Evolutionary conservation across 2,329 filamentous ascomycete genomes (phyloP), one percentile per base, ranked within the genome.

Genomic region (Dactylellina haptotyla): DNA sequence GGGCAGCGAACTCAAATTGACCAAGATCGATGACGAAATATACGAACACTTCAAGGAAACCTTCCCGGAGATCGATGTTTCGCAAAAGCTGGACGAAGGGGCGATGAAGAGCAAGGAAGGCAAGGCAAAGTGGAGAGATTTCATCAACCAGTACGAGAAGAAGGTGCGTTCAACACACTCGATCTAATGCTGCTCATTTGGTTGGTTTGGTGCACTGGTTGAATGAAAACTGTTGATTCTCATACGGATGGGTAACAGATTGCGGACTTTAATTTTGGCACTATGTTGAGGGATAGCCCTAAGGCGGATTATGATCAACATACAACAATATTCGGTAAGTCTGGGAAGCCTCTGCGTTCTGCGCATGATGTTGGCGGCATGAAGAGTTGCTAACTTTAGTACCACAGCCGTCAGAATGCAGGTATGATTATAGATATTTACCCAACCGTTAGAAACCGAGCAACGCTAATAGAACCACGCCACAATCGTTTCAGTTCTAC

Each of bases 231-330:
- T 30, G 39, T 23, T n/a, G 16, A 57, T n/a, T 20, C 18, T 63
- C 14, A 34, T 41, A 2, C 16, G 14, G 9, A 37, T 23, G 18
- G 39, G 12, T 18, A 34, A 57, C n/a, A 77, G 76, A 85, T 99
- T n/a, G 90, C 95, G 76, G 96, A 99, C 82, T 99, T 89, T 85
- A 99, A 97, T 84, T 99, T 97, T 82, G 95, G 95, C 64, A 97
- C 95, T 32, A 93, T 99, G 86, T 81, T 99, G 78, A 88, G 95
- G 67, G 86, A 87, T 66, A 91, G 87, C 79, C 86, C 92, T 37
- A 91, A 90, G 78, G 87, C 82, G 59, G 94, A 97, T 82, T 98
- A 99, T 80, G 91, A 89, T 59, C 85, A 96, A 83, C 85, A 96
- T 65, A 92, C 90, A 62, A 97, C 93, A 2, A 97, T 99, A 59